Percentiles rank a stretch among this genome's conserved stretches.
phyloP scores from a whole-genome alignment of 495 filamentous ascomycete species.

The Jackrogersella minutella region DNA sequence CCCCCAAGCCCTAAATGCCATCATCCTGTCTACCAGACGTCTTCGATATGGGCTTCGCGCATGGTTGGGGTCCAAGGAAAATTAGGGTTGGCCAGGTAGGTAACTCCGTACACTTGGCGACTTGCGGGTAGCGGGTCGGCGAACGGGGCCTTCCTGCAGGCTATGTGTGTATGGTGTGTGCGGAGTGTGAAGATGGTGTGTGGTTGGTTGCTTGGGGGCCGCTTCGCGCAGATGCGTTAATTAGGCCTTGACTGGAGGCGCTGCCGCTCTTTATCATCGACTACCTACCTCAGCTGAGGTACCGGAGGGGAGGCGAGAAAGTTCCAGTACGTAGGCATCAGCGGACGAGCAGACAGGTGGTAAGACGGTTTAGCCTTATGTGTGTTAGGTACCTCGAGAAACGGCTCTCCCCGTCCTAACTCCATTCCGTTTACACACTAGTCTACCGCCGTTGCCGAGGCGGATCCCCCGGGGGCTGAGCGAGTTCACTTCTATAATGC shows the following conservation, averaged over 20 bases:
- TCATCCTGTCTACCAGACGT: background rate
- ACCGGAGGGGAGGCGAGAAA: background rate
- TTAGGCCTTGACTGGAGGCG: slow-evolving; percentile 28
- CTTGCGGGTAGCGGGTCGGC: background rate
- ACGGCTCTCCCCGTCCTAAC: background rate
- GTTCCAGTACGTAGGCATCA: background rate
- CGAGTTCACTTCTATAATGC: background rate
- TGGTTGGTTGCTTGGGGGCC: slow-evolving; percentile 16
- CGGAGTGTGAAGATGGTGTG: slow-evolving; percentile 8
- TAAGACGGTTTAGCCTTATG: too few relatives aligned
- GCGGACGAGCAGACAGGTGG: background rate
- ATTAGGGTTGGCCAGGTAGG: background rate
- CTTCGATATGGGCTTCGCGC: background rate
- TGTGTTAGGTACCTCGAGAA: background rate
- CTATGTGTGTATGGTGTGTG: background rate
- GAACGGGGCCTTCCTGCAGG: slow-evolving; percentile 1
- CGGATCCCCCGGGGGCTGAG: slow-evolving; percentile 1
- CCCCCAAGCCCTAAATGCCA: background rate
- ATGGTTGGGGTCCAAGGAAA: background rate
- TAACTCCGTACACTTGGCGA: background rate
- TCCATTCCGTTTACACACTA: background rate
- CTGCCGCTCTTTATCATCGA: background rate
- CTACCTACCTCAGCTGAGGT: background rate
- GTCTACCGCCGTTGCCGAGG: slow-evolving; percentile 8
- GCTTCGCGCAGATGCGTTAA: slow-evolving; percentile 1